These are phyloP conservation scores for Areca catechu DNA, from an alignment of 176 grass and related monocot species.

Conservation along the genomic window DNA sequence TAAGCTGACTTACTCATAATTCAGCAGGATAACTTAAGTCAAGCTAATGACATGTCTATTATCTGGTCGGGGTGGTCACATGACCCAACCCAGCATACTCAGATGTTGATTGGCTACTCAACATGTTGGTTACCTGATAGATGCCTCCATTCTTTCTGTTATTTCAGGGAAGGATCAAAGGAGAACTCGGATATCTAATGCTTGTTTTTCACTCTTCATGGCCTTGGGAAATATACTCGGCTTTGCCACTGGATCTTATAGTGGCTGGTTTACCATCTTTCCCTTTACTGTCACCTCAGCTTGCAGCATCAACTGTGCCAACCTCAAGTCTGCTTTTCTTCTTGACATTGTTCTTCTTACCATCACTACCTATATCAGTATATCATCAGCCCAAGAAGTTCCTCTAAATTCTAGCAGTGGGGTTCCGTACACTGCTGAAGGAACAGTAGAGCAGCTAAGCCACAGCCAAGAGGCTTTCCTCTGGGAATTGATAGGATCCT, in stretches of 20 bases:
- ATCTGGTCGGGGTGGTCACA: neutral
- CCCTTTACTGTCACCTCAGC: constrained; percentile 67
- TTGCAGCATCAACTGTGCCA: constrained; percentile 69
- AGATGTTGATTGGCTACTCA: neutral
- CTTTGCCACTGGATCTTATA: constrained; percentile 73
- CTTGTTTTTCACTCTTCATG: constrained; percentile 98
- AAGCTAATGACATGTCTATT: neutral
- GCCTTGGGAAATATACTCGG: constrained; percentile 83
- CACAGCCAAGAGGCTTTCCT: constrained; percentile 70
- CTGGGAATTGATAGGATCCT: constrained; percentile 75
- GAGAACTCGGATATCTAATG: constrained; percentile 73
- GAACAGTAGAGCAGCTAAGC: constrained; percentile 19
- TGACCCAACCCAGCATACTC: neutral
- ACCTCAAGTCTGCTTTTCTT: constrained; percentile 89
- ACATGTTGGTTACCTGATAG: no score
- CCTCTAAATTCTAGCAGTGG: constrained; percentile 18
- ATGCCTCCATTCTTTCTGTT: constrained; percentile 1
- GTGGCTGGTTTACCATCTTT: constrained; percentile 72
- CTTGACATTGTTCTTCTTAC: constrained; percentile 62
- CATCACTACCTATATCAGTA: constrained; percentile 54
- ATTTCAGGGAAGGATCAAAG: constrained; percentile 78
- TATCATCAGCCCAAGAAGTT: constrained; percentile 53
- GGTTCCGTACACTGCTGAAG: constrained; percentile 3
- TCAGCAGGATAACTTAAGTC: neutral
- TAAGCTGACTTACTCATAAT: neutral